Conservation (phyloP, 2,329 filamentous ascomycete species). For the Aotearoamyces nothofagi region DNA sequence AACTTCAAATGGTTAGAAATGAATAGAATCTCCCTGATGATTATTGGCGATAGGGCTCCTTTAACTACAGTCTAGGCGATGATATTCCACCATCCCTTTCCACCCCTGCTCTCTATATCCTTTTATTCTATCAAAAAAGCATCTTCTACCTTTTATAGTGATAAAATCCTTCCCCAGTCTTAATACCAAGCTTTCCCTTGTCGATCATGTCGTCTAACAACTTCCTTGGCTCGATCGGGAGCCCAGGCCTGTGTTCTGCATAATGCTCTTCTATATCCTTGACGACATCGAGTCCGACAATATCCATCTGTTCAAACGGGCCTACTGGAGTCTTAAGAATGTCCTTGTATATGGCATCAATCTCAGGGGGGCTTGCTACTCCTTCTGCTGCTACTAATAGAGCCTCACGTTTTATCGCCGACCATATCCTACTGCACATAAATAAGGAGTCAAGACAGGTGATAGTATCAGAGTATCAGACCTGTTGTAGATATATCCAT, state of each 20-base stretch:
- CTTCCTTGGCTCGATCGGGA: slow-evolving; percentile 18
- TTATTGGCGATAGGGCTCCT: too few species aligned
- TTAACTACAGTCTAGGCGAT: too few species aligned
- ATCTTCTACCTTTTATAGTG: slow-evolving; percentile 17
- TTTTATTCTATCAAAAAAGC: too few species aligned
- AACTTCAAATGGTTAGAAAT: too few species aligned
- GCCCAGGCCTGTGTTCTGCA: slow-evolving; percentile 15
- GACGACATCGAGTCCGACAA: slow-evolving; percentile 23
- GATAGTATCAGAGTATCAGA: slow-evolving; percentile 5
- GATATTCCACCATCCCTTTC: too few species aligned
- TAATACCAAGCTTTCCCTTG: slow-evolving; percentile 19
- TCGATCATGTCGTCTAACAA: slow-evolving; percentile 18
- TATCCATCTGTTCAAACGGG: slow-evolving; percentile 23
- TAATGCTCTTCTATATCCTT: slow-evolving; percentile 23
- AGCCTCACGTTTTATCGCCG: slow-evolving; percentile 25
- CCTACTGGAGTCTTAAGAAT: slow-evolving; percentile 22
- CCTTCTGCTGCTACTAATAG: slow-evolving; percentile 20
- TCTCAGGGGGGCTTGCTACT: slow-evolving; percentile 20
- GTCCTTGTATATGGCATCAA: slow-evolving; percentile 23
- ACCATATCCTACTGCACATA: slow-evolving; percentile 20
- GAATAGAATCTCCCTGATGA: too few species aligned
- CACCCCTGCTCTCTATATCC: too few species aligned
- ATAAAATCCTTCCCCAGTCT: slow-evolving; percentile 21
- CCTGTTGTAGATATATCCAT: slow-evolving; percentile 25
- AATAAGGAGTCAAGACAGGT: slow-evolving; percentile 1